phyloP scores from a whole-genome alignment of 176 grass and related monocot genomes.

The Musa beccarii region DNA sequence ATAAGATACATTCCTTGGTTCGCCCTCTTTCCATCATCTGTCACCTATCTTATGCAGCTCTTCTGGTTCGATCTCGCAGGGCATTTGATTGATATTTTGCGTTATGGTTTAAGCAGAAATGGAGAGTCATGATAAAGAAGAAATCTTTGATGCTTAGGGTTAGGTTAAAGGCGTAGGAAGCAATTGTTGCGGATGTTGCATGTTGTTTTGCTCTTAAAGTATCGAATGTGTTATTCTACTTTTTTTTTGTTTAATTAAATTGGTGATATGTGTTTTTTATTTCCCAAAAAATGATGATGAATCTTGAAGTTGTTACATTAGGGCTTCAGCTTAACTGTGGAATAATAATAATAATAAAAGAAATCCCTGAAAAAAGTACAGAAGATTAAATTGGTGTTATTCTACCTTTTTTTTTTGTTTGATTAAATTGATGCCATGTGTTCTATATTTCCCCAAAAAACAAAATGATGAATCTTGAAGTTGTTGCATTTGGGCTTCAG shows the following conservation, averaged over 20 bases:
- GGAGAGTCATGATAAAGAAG: background rate
- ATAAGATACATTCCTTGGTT: constrained; percentile 90
- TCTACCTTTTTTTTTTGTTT: background rate
- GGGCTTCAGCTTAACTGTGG: background rate
- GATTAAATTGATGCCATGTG: background rate
- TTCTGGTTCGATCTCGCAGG: background rate
- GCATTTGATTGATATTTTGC: background rate
- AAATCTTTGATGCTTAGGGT: no score
- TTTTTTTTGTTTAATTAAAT: background rate
- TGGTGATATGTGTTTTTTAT: background rate
- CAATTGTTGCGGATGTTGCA: no score
- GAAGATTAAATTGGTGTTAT: background rate
- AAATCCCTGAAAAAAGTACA: background rate
- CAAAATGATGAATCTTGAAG: background rate
- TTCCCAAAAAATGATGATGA: background rate
- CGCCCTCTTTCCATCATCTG: background rate
- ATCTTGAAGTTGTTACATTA: background rate
- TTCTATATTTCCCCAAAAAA: background rate
- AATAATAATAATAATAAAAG: background rate
- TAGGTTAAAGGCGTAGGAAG: no score
- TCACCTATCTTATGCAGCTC: background rate
- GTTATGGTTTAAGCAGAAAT: background rate
- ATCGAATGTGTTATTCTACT: background rate
- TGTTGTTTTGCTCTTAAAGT: no score
- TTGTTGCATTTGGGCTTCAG: background rate